A percentile compares a stretch with the other conserved stretches of the same genome.
Conservation (phyloP, 129 eudicot species). For the Solidago caesia region DNA sequence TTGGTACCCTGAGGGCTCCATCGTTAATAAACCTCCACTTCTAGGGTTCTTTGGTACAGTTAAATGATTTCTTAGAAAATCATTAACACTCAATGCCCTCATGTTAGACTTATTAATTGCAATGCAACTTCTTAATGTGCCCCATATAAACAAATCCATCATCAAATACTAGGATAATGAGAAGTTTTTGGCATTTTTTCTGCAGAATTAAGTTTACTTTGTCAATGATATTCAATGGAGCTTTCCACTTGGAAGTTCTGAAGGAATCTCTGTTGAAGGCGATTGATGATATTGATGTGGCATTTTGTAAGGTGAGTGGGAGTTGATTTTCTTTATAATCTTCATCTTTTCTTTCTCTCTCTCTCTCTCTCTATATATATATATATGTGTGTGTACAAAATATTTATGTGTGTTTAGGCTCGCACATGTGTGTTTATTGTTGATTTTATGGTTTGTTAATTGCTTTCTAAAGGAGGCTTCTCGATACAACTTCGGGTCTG, state of each 20-base stretch:
- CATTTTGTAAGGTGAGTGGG: conserved; percentile 64
- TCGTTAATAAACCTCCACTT: not conserved
- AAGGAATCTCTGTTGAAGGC: conserved; percentile 85
- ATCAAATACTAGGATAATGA: conserved; percentile 3
- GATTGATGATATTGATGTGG: conserved; percentile 74
- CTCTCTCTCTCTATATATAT: conserved; percentile 4
- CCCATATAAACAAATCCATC: conserved; percentile 7
- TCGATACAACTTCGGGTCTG: conserved; percentile 62
- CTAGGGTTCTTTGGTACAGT: not conserved
- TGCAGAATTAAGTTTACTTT: conserved; percentile 58
- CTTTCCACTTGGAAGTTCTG: conserved; percentile 78
- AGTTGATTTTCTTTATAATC: not conserved
- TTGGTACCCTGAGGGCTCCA: not conserved
- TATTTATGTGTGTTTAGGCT: no score
- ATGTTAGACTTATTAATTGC: not conserved
- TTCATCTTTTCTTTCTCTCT: not conserved
- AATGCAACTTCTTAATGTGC: not conserved
- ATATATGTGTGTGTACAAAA: not conserved
- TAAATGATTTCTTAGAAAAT: not conserved
- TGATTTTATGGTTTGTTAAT: conserved; percentile 20
- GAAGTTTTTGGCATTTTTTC: conserved; percentile 7
- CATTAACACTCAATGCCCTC: not conserved
- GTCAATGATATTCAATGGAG: conserved; percentile 56
- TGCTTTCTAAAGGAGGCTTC: conserved; percentile 75
- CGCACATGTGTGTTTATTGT: not conserved